phyloP scores from a whole-genome alignment of 306 rosid genomes.

The Argentina anserina region DNA sequence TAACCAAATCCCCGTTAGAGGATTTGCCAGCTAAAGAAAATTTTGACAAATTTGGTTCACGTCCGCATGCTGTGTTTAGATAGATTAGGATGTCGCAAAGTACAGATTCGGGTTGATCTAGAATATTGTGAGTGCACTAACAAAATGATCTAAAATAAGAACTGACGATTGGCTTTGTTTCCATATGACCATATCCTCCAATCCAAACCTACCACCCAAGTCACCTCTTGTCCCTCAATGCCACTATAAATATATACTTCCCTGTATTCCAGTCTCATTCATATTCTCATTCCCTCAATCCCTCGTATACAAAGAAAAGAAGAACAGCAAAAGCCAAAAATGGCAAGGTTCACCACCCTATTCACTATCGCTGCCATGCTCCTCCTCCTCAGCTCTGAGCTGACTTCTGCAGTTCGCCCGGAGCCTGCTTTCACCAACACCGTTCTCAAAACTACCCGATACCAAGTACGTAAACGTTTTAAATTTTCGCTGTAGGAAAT shows the following conservation, averaged over 20 bases:
- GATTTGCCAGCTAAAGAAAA: background rate
- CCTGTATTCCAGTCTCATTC: background rate
- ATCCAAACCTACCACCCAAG: background rate
- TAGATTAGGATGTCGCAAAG: background rate
- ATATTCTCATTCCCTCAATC: background rate
- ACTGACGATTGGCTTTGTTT: background rate
- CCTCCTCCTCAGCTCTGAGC: slow-evolving; percentile 46
- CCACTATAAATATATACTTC: slow-evolving; percentile 9
- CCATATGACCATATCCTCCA: background rate
- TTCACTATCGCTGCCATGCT: slow-evolving; percentile 48
- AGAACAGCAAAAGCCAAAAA: slow-evolving; percentile 3
- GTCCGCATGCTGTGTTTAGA: background rate
- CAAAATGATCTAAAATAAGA: background rate
- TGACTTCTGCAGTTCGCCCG: slow-evolving; percentile 39
- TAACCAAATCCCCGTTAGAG: background rate
- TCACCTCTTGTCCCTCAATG: background rate
- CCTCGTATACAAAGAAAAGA: background rate
- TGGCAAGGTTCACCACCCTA: slow-evolving; percentile 44
- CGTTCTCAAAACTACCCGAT: slow-evolving; percentile 1
- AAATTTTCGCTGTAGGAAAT: background rate
- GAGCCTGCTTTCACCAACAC: slow-evolving; percentile 11
- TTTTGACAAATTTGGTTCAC: background rate
- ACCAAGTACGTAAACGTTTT: slow-evolving; percentile 22
- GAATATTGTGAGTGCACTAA: background rate
- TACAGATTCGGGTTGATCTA: background rate